Conservation (phyloP, 805 yeast species). For the Maudiozyma saulgeensis region DNA sequence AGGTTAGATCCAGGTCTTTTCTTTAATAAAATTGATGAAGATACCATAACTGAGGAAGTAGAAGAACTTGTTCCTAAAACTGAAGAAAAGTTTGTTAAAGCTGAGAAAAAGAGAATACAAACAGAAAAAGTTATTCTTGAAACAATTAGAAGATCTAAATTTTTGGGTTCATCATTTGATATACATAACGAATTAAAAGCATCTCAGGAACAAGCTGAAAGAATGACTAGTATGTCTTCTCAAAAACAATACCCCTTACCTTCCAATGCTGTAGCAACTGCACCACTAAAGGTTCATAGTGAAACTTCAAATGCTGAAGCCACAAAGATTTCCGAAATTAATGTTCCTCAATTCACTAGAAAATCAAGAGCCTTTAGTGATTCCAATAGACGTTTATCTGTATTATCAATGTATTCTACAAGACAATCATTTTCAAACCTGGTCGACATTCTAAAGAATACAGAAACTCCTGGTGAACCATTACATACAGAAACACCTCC, state of each 20-base stretch:
- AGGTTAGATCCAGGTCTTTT: slow-evolving; percentile 36
- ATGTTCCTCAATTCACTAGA: slow-evolving; percentile 63
- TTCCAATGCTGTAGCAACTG: slow-evolving; percentile 20
- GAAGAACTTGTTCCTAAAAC: slow-evolving; percentile 8
- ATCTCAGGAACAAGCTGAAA: slow-evolving; percentile 7
- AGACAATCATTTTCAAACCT: slow-evolving; percentile 54
- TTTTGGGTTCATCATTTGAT: slow-evolving; percentile 35
- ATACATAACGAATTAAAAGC: slow-evolving; percentile 25
- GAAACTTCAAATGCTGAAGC: slow-evolving; percentile 28
- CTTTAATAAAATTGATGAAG: slow-evolving; percentile 4
- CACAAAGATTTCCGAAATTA: slow-evolving; percentile 49
- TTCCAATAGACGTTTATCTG: slow-evolving; percentile 59
- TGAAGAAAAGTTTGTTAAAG: slow-evolving; percentile 11
- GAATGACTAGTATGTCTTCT: background rate
- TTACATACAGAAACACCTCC: slow-evolving; percentile 10
- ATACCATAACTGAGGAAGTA: slow-evolving; percentile 6
- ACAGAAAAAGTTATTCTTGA: slow-evolving; percentile 31
- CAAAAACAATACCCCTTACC: slow-evolving; percentile 16
- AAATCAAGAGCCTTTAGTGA: slow-evolving; percentile 52
- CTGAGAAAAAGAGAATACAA: slow-evolving; percentile 15
- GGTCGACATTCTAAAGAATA: slow-evolving; percentile 33
- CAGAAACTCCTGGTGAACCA: slow-evolving; percentile 7
- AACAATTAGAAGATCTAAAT: slow-evolving; percentile 37
- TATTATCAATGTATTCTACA: slow-evolving; percentile 63
- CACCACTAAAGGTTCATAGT: slow-evolving; percentile 11